Base-by-base conservation (phyloP, 495 filamentous ascomycete species). In the Xylona heveae region DNA sequence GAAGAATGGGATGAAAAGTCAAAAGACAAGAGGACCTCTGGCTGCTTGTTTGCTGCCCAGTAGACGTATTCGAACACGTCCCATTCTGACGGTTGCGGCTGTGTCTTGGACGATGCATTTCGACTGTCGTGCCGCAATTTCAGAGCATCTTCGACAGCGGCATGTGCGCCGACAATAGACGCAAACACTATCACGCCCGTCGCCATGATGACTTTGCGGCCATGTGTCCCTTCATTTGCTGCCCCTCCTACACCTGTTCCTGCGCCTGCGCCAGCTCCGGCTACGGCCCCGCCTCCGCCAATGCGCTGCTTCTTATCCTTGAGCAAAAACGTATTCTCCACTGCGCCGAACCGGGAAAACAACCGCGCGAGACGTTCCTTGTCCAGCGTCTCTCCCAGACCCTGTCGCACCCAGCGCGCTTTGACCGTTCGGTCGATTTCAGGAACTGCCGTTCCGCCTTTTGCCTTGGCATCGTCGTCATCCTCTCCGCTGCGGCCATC, bases 381-480 rank as follows among this genome's bases (percentile, higher is more conserved):
- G 38, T 57, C 58, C 13, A 68, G 37, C 0, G 55, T 47, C 14
- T 48, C 29, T 2, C 58, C 55, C 0, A 45, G 45, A 13, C 59
- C 59, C 27, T 67, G 58, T n/a, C 60, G 48, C 6, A 51, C 46
- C 62, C 65, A 72, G 20, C 66, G 62, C 15, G 70, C 54, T 43
- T 68, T 71, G 32, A 75, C 51, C 2, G 62, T 64, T 7, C 70
- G 56, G 34, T 74, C 66, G 18, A 68, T 45, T 25, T 68, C 66
- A 2, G 64, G 47, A 6, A 71, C 61, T 44, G 57, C 59, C 17
- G 49, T 37, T 3, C 50, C 52, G 14, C 56, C 52, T 15, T 56
- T 51, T 28, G 54, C 45, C 16, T 53, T 52, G 10, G 50, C 46
- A 38, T 59, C 52, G n/a, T 58, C 53, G 1, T 45, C 43, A 41